phyloP scores from a whole-genome alignment of 495 filamentous ascomycete genomes.

The Penicillium diatomitis region DNA sequence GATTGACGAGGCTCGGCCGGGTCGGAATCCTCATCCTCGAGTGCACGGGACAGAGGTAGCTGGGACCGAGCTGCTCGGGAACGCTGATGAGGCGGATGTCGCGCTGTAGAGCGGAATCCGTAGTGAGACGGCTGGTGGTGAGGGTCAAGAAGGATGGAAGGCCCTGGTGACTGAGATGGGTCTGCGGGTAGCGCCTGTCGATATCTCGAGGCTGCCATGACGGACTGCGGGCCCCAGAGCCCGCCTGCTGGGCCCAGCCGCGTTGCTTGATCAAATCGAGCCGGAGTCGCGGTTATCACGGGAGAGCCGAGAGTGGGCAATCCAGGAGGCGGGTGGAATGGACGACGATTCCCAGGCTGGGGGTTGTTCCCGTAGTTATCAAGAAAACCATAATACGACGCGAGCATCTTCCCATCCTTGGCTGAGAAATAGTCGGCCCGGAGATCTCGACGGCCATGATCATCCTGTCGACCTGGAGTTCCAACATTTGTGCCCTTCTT shows the following conservation, averaged over 20 bases:
- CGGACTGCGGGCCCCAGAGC: slow-evolving; percentile 22
- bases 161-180: slow-evolving; percentile 25
- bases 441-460: slow-evolving; percentile 43
- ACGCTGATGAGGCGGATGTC: slow-evolving; percentile 40
- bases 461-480: slow-evolving; percentile 24
- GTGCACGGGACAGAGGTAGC: slow-evolving; percentile 22
- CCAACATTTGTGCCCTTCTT: slow-evolving; percentile 64
- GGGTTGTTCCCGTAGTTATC: slow-evolving; percentile 75
- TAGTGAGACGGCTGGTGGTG: slow-evolving; percentile 70
- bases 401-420: slow-evolving; percentile 95
- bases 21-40: slow-evolving; percentile 34
- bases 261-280: slow-evolving; percentile 39
- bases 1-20: slow-evolving; percentile 17
- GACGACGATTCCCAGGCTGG: slow-evolving; percentile 38
- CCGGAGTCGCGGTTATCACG: slow-evolving; percentile 36
- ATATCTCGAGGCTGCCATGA: slow-evolving; percentile 20
- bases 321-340: slow-evolving; percentile 69
- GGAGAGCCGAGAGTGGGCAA: slow-evolving; percentile 64
- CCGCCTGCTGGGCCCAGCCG: slow-evolving; percentile 17
- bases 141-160: slow-evolving; percentile 73
- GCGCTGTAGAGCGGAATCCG: slow-evolving; percentile 36
- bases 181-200: slow-evolving; percentile 21
- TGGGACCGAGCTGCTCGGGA: slow-evolving; percentile 36
- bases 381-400: slow-evolving; percentile 86
- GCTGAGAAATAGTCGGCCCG: slow-evolving; percentile 89